Evolutionary conservation across 176 grass and related monocot genomes (phyloP), one percentile per base, ranked within the genome.

Genomic region (Raddia guianensis): DNA sequence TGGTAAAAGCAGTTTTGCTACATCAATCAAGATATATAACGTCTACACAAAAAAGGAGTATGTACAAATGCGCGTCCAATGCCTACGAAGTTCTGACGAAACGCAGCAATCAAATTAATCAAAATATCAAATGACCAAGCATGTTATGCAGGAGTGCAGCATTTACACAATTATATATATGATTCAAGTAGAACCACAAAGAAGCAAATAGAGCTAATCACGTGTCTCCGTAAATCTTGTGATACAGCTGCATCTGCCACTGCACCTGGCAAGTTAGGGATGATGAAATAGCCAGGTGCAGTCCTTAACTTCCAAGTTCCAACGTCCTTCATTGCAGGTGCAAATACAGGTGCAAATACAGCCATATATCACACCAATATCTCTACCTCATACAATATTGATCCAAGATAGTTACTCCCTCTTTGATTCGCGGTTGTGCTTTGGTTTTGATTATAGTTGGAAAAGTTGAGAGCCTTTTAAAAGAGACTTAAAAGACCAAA

Each of bases 301-400:
- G 12, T 27, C n/a, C 14, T 48, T 49, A 27, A 27, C 27, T 27
- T 27, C 27, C 27, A 27, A 27, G 27, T 27, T 40, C 2, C 4
- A 7, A 27, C 46, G 2, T 21, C 20, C 35, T 56, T 14, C 0
- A 2, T 49, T 0, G 74, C 7, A 33, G 74, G 74, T 76, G 74
- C 42, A 48, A 57, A 43, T 76, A 43, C 74, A n/a, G n/a, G n/a
- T n/a, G n/a, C n/a, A 76, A 49, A 76, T 76, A 43, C 74, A 76
- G 42, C 56, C 12, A 62, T 7, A 62, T 33, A 62, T 48, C 7
- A 8, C 54, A 60, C n/a, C 40, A 27, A 27, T 27, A 75, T 59
- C 44, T 37, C 13, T 20, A 9, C 6, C 1, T 3, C 46, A 43
- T 3, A 9, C 40, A 68, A 19, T 55, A 19, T 12, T 16, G 71